Evolutionary conservation across 129 eudicot species (phyloP).

Genomic region (Apium graveolens): DNA sequence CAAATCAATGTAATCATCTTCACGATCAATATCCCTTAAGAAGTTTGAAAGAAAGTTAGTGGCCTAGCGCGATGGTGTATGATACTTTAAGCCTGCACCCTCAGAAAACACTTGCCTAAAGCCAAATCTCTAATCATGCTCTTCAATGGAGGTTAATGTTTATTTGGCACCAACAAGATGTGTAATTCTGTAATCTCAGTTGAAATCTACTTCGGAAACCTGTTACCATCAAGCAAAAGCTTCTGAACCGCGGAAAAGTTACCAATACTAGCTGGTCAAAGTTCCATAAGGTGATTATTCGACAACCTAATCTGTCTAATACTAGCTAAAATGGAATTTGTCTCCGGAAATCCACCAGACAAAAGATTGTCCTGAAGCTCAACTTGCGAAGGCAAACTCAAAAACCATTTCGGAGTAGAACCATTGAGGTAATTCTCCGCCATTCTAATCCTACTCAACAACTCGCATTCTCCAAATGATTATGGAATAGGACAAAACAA

Average conservation of each 20-base stretch:
- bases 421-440: slow-evolving; percentile 80
- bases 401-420: slow-evolving; percentile 75
- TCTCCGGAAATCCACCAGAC: slow-evolving; percentile 68
- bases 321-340: slow-evolving; percentile 28
- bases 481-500: slow-evolving; percentile 81
- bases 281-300: slow-evolving; percentile 57
- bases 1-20: too few relatives aligned
- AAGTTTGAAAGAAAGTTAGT: too few relatives aligned
- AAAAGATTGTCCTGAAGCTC: slow-evolving; percentile 82
- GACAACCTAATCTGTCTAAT: slow-evolving; percentile 78
- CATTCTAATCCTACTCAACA: slow-evolving; percentile 64
- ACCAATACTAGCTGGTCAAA: slow-evolving; percentile 64
- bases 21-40: too few relatives aligned
- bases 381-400: slow-evolving; percentile 76
- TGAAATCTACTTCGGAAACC: too few relatives aligned
- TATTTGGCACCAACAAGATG: too few relatives aligned
- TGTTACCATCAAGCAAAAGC: slow-evolving; percentile 78
- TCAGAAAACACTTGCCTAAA: too few relatives aligned
- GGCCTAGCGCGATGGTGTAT: too few relatives aligned
- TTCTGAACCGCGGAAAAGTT: slow-evolving; percentile 73
- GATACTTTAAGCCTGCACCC: too few relatives aligned
- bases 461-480: slow-evolving; percentile 56
- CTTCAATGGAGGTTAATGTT: too few relatives aligned
- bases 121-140: too few relatives aligned
- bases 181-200: too few relatives aligned